Evolutionary conservation across 306 rosid genomes (phyloP).

Genomic region (Fragaria iinumae): DNA sequence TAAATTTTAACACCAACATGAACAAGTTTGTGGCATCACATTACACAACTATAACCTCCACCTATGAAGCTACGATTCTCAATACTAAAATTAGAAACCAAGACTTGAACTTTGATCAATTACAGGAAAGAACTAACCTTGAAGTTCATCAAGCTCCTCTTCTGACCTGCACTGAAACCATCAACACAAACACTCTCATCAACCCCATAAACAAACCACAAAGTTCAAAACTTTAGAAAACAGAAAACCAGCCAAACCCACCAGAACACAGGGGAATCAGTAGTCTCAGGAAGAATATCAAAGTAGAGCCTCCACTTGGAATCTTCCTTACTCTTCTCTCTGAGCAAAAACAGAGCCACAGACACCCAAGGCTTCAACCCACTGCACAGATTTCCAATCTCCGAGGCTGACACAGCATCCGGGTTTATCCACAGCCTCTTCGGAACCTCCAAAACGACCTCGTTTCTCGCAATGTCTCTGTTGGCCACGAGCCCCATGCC

Average conservation of each 20-base stretch:
- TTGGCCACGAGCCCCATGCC: constrained; percentile 74
- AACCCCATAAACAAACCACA: constrained; percentile 11
- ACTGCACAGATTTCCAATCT: constrained; percentile 67
- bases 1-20: not conserved
- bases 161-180: constrained; percentile 99
- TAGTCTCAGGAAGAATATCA: constrained; percentile 59
- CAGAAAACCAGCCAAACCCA: constrained; percentile 42
- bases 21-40: not conserved
- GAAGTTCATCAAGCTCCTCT: constrained; percentile 87
- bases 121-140: constrained; percentile 49
- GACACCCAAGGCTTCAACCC: constrained; percentile 87
- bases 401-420: constrained; percentile 81
- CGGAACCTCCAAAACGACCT: constrained; percentile 89
- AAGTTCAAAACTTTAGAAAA: not conserved
- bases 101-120: not conserved
- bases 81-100: not conserved
- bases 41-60: not conserved
- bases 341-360: constrained; percentile 70
- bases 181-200: constrained; percentile 42
- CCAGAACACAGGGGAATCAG: constrained; percentile 89
- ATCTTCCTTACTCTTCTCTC: constrained; percentile 62
- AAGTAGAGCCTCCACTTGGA: constrained; percentile 77
- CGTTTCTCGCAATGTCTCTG: constrained; percentile 62
- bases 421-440: constrained; percentile 93
- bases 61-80: not conserved